Conservation (phyloP, 2,329 filamentous ascomycete genomes). For the Penicillium sp. region DNA sequence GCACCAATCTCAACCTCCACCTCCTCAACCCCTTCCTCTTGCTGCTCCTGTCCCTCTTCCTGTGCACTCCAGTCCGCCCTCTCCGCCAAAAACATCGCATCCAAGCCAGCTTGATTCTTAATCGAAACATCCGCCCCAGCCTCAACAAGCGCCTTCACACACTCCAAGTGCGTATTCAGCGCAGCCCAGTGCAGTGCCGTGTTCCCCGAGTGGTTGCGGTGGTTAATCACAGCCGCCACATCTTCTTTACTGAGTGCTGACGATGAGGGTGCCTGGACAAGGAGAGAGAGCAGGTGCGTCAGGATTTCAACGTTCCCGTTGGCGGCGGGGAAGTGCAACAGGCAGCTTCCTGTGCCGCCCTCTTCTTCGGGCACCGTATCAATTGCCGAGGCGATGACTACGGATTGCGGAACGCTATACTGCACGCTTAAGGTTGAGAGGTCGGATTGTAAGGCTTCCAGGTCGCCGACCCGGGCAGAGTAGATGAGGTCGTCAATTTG, state of each 20-base stretch:
- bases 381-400: slow-evolving; percentile 71
- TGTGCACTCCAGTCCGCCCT: slow-evolving; percentile 70
- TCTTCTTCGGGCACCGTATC: slow-evolving; percentile 80
- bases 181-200: slow-evolving; percentile 94
- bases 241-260: slow-evolving; percentile 18
- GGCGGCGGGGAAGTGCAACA: slow-evolving; percentile 87
- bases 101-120: slow-evolving; percentile 83
- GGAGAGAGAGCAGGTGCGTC: slow-evolving; percentile 50
- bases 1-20: slow-evolving; percentile 23
- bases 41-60: slow-evolving; percentile 23
- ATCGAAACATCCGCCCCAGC: slow-evolving; percentile 77
- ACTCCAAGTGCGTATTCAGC: slow-evolving; percentile 81
- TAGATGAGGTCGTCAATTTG: slow-evolving; percentile 92
- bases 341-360: slow-evolving; percentile 50
- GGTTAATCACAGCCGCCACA: slow-evolving; percentile 43
- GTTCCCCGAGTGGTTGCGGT: slow-evolving; percentile 81
- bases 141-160: slow-evolving; percentile 77
- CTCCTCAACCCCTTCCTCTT: slow-evolving; percentile 28
- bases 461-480: slow-evolving; percentile 78
- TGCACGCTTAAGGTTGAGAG: slow-evolving; percentile 66
- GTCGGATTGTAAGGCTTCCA: slow-evolving; percentile 66
- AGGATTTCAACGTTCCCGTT: slow-evolving; percentile 76
- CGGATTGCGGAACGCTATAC: slow-evolving; percentile 63
- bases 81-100: slow-evolving; percentile 75
- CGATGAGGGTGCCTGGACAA: slow-evolving; percentile 28